Evolutionary conservation across 306 rosid species (phyloP), one percentile per base, ranked within the genome.

Genomic region (Vigna radiata): DNA sequence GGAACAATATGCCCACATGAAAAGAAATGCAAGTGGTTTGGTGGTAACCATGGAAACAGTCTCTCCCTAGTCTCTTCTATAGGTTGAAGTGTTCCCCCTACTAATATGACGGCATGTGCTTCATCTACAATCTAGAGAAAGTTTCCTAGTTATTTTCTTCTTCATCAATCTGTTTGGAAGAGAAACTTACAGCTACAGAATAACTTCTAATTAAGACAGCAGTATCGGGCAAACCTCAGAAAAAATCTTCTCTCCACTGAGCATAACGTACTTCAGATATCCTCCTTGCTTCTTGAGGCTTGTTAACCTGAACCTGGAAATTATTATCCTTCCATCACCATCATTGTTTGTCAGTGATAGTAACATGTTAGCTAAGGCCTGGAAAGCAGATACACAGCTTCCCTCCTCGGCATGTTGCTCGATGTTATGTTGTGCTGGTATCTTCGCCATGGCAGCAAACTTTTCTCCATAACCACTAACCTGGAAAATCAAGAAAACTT

Each of bases 71-170:
- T 89, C 87, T 95, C 98, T 85, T 92, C 98, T 80, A 89, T 87
- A 66, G 98, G 98, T 77, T 90, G 97, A 74, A 92, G 88, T 60
- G 98, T 95, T 73, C 97, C 96, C 31, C 98, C 98, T 33, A 93
- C 92, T 85, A 95, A 83, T 62, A 95, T 77, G 36, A 92, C 95
- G 4, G 98, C 96, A 83, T 89, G 97, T 74, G 97, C 91, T 87
- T 90, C 92, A 63, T 87, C 90, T 69, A 85, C 87, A 87, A 95
- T 87, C 98, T 95, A 82, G 56, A 82, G 61, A 73, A 87, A 63
- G 76, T 65, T 71, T 36, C 81, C 56, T 37, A 48, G 75, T 82
- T 79, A 66, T 53, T 72, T 29, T 55, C 66, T 63, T 58, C 50
- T 68, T 73, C 84, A 83, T 44, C 59, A 58, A 67, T 66, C 7